Percentiles rank a stretch among this genome's conserved stretches.
phyloP scores from a whole-genome alignment of 208 protist genomes.

The Acanthamoeba royreba region DNA sequence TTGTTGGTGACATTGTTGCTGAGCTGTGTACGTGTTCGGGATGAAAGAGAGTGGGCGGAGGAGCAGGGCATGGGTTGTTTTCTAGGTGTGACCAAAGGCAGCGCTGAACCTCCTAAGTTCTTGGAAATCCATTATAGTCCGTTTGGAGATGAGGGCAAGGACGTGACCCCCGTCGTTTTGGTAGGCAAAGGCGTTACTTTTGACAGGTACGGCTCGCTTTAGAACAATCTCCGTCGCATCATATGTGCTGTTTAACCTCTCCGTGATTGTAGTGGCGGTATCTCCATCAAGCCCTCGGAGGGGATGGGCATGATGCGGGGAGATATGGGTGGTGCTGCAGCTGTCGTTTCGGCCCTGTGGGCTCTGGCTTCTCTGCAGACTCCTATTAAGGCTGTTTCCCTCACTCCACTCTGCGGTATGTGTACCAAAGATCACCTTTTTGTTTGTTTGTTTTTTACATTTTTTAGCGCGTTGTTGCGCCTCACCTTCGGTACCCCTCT shows the following conservation, averaged over 20 bases:
- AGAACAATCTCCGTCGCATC: not conserved
- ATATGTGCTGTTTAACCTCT: not conserved
- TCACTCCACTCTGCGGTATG: conserved; percentile 60
- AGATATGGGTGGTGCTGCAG: conserved; percentile 76
- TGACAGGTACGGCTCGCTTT: conserved; percentile 55
- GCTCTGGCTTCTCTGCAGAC: conserved; percentile 43
- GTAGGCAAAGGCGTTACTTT: conserved; percentile 76
- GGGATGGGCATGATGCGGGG: conserved; percentile 75
- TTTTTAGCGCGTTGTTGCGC: not conserved
- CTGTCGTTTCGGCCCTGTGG: conserved; percentile 46
- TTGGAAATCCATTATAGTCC: conserved; percentile 56
- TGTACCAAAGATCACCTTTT: not conserved
- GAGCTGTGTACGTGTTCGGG: not conserved
- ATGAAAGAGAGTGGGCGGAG: conserved; percentile 42
- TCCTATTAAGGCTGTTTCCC: conserved; percentile 46
- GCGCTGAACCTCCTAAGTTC: conserved; percentile 52
- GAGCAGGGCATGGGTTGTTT: conserved; percentile 78
- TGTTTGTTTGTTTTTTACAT: not conserved
- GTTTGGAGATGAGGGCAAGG: not conserved
- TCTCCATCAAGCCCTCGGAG: conserved; percentile 71
- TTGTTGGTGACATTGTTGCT: not conserved
- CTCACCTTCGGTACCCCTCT: not conserved
- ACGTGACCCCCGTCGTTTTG: conserved; percentile 48
- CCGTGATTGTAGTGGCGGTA: conserved; percentile 42
- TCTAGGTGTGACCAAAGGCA: conserved; percentile 61